Conservation (phyloP, 2,329 filamentous ascomycete species). For the Fusarium cyanostomum region DNA sequence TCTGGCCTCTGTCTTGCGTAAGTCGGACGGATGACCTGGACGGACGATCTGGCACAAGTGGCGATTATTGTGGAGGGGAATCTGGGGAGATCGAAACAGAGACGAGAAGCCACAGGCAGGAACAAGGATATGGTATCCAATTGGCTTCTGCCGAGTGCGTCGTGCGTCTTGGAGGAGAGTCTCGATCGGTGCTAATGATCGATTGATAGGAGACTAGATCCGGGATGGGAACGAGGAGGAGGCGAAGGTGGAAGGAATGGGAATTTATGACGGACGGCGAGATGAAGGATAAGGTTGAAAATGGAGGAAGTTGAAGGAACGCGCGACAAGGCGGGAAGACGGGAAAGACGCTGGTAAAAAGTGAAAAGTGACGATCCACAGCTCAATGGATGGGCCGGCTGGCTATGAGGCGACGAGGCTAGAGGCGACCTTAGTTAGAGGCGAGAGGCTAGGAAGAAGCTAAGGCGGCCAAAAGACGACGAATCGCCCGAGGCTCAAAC, state of each 20-base stretch:
- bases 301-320: slow-evolving; percentile 20
- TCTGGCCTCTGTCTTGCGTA: slow-evolving; percentile 6
- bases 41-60: slow-evolving; percentile 31
- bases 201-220: neutral
- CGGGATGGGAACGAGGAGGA: neutral
- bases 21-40: slow-evolving; percentile 15
- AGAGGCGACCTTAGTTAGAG: slow-evolving; percentile 22
- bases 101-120: slow-evolving; percentile 30
- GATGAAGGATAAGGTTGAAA: slow-evolving; percentile 5
- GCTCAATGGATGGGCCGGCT: slow-evolving; percentile 25
- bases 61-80: slow-evolving; percentile 36
- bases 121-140: slow-evolving; percentile 33
- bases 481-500: slow-evolving; percentile 23
- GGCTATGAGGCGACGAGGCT: slow-evolving; percentile 31
- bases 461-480: slow-evolving; percentile 16
- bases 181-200: slow-evolving; percentile 9
- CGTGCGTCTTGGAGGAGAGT: slow-evolving; percentile 9
- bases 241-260: neutral
- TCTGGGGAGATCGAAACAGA: slow-evolving; percentile 20
- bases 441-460: slow-evolving; percentile 22
- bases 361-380: slow-evolving; percentile 44
- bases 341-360: slow-evolving; percentile 34
- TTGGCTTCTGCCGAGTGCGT: slow-evolving; percentile 28
- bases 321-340: slow-evolving; percentile 15
- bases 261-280: slow-evolving; percentile 14